Evolutionary conservation across 1,284 basidiomycete species (phyloP).

Genomic region (Malassezia sp.): DNA sequence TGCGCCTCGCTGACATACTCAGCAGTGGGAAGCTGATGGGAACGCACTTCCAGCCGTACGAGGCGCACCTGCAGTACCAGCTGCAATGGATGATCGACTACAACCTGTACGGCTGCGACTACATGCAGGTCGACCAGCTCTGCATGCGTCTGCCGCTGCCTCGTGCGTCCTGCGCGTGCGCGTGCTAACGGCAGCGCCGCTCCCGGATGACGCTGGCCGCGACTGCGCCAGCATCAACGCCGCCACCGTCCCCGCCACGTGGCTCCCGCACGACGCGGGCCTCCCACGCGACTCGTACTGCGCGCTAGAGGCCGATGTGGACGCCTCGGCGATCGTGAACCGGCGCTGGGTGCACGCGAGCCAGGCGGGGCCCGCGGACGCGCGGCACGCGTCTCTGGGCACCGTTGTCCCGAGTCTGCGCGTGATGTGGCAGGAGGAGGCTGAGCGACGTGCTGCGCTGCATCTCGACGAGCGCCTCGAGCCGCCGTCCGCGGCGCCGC

Average conservation of each 20-base stretch:
- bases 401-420: constrained; percentile 76
- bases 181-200: too few species aligned
- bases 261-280: constrained; percentile 16
- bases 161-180: too few species aligned
- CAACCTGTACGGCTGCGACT: constrained; percentile 86
- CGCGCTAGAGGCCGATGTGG: constrained; percentile 72
- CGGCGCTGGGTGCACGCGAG: constrained; percentile 59
- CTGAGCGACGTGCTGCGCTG: constrained; percentile 1
- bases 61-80: constrained; percentile 76
- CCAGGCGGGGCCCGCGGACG: constrained; percentile 31
- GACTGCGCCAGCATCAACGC: too few species aligned
- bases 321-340: constrained; percentile 74
- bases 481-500: neutral
- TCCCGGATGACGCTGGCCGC: too few species aligned
- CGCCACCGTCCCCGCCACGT: too few species aligned
- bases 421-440: constrained; percentile 91
- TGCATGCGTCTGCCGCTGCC: too few species aligned
- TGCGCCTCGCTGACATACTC: constrained; percentile 32
- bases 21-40: constrained; percentile 46
- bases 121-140: constrained; percentile 57
- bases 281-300: constrained; percentile 54
- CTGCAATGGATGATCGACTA: constrained; percentile 93
- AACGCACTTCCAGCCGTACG: constrained; percentile 58
- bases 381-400: constrained; percentile 8
- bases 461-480: neutral